A percentile compares a stretch with the other conserved stretches of the same genome.
phyloP scores from a whole-genome alignment of 805 yeast genomes.

The Starmerella floris region DNA sequence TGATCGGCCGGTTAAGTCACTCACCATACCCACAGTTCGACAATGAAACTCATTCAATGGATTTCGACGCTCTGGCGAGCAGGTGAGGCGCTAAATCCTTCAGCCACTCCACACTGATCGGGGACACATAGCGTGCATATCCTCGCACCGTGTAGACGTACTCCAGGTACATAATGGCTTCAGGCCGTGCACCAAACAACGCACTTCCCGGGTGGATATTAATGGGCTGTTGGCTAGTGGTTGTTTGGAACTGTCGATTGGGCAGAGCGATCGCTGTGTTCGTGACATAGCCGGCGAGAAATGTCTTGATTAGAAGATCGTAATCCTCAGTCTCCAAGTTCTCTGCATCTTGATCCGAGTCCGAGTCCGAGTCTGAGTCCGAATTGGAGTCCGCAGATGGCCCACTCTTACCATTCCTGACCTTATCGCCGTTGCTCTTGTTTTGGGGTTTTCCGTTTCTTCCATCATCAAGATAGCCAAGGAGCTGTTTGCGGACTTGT shows the following conservation, averaged over 20 bases:
- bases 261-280: constrained; percentile 93
- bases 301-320: constrained; percentile 55
- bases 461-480: constrained; percentile 39
- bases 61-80: constrained; percentile 11
- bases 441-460: not conserved
- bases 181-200: constrained; percentile 66
- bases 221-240: constrained; percentile 61
- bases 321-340: constrained; percentile 31
- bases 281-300: constrained; percentile 67
- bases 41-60: not conserved
- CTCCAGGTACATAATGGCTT: constrained; percentile 88
- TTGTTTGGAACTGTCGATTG: constrained; percentile 81
- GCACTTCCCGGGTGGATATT: constrained; percentile 84
- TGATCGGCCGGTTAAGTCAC: too few relatives aligned
- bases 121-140: constrained; percentile 79
- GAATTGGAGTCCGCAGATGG: not conserved
- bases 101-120: constrained; percentile 70
- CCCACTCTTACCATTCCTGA: constrained; percentile 26
- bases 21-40: too few relatives aligned
- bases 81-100: constrained; percentile 17
- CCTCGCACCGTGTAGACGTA: constrained; percentile 88
- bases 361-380: not conserved
- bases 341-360: not conserved
- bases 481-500: constrained; percentile 62
- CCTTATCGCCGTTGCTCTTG: not conserved